Evolutionary conservation across 768 basidiomycete species (phyloP).

Genomic region (Mycena filopes): DNA sequence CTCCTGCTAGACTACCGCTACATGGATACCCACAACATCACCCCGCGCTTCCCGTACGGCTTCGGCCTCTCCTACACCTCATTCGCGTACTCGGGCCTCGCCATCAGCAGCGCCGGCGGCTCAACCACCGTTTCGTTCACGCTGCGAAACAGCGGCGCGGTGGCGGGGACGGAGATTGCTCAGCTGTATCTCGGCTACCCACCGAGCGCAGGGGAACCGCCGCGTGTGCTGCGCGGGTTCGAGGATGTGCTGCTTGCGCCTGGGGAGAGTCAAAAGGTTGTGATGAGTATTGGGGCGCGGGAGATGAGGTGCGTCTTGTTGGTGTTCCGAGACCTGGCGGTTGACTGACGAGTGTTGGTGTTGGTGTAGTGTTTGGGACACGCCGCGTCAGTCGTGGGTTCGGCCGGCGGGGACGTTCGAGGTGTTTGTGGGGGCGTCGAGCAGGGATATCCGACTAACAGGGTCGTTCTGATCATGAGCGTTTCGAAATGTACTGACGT

Average conservation of each 20-base stretch:
- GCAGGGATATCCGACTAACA: slow-evolving; percentile 56
- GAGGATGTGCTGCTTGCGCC: slow-evolving; percentile 34
- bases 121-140: slow-evolving; percentile 43
- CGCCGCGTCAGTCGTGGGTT: slow-evolving; percentile 59
- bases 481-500: too few species aligned
- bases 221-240: slow-evolving; percentile 47
- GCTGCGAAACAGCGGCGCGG: slow-evolving; percentile 49
- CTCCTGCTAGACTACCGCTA: slow-evolving; percentile 38
- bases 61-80: slow-evolving; percentile 56
- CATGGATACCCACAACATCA: slow-evolving; percentile 46
- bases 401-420: slow-evolving; percentile 62
- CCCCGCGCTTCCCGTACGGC: slow-evolving; percentile 42
- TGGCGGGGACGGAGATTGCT: slow-evolving; percentile 39
- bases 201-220: slow-evolving; percentile 40
- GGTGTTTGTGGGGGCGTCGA: slow-evolving; percentile 65
- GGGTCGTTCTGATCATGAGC: slow-evolving; percentile 47
- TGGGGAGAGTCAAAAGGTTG: slow-evolving; percentile 19
- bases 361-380: slow-evolving; percentile 60
- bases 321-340: neutral
- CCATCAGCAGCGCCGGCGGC: slow-evolving; percentile 27
- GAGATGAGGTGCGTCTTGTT: too few species aligned
- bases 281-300: too few species aligned
- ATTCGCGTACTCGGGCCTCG: slow-evolving; percentile 46
- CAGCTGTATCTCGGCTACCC: slow-evolving; percentile 44
- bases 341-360: neutral